Base-by-base conservation (phyloP, 495 filamentous ascomycete genomes). In the Annulohypoxylon maeteangense region DNA sequence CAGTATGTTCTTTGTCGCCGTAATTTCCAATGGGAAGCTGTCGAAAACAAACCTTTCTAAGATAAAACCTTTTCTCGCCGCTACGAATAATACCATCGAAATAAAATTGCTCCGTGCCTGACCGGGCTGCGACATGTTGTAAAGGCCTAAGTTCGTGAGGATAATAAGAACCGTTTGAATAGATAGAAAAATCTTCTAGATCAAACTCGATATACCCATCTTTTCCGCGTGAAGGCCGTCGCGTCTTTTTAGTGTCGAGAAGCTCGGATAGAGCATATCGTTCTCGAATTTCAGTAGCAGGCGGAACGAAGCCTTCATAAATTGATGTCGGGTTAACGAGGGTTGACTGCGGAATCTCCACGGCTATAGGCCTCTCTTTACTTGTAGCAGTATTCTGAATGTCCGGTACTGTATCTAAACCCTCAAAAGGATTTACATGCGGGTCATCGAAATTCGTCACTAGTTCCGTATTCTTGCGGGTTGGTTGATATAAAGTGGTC, bases 11-110 rank as follows among this genome's bases (percentile, higher is more conserved):
- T 0, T 75, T 59, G 16, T 80, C 70, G 3, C 85, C 87, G 78
- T 93, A 93, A 60, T 89, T 89, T 23, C 89, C 91, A 34, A 93
- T 85, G 0, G 90, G 88, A 10, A 91, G 76, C 23, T 81, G 78
- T 1, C 75, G 65, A 62, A 93, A 90, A 7, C 83, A 82, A 4
- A 91, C 80, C 36, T 68, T 76, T 42, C 84, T 76, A 1, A 93
- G 80, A 70, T 85, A 91, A 14, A 78, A 75, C 0, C 63, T 57
- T 2, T 50, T 60, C 11, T 78, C 65, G 1, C 86, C 88, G 29
- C 78, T 47, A 10, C 76, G 81, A 10, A 93, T 78, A 1, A 88
- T 71, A 0, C 91, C 91, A 72, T 92, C 87, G 54, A 92, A 87
- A 58, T 80, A 85, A 27, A 84, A 81, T 0, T 32, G 60, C 56